Percentiles rank a stretch among this genome's conserved stretches.
Conservation (phyloP, 305 asterid genomes). For the Fraxinus baroniana region DNA sequence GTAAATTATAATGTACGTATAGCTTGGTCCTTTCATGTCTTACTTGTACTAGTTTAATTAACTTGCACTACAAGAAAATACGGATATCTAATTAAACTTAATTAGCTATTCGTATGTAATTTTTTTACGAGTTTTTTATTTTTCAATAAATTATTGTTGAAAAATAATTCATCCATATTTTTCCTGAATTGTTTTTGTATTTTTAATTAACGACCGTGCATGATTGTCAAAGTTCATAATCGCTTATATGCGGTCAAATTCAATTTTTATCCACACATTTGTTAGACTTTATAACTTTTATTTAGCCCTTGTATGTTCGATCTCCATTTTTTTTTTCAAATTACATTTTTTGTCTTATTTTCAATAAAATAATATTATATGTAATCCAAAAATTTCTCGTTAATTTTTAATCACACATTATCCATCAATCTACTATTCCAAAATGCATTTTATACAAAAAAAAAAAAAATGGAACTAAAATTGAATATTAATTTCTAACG, state of each 20-base stretch:
- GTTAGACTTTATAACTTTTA: too few relatives aligned
- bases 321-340: too few relatives aligned
- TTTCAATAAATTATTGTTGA: background rate
- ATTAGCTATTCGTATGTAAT: background rate
- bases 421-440: too few relatives aligned
- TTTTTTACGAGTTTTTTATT: background rate
- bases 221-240: background rate
- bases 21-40: background rate
- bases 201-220: background rate
- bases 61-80: background rate
- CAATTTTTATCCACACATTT: background rate
- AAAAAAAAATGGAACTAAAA: too few relatives aligned
- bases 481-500: too few relatives aligned
- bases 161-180: background rate
- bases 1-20: too few relatives aligned
- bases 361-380: too few relatives aligned
- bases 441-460: too few relatives aligned
- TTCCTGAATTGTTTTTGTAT: background rate
- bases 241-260: background rate
- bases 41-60: background rate
- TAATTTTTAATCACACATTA: too few relatives aligned
- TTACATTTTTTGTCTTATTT: too few relatives aligned
- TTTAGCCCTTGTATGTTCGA: too few relatives aligned
- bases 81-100: background rate
- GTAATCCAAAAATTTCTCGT: too few relatives aligned